These are phyloP conservation scores for Elsinoe batatas DNA, from an alignment of 2,329 filamentous ascomycete species.

Conservation along the genomic window DNA sequence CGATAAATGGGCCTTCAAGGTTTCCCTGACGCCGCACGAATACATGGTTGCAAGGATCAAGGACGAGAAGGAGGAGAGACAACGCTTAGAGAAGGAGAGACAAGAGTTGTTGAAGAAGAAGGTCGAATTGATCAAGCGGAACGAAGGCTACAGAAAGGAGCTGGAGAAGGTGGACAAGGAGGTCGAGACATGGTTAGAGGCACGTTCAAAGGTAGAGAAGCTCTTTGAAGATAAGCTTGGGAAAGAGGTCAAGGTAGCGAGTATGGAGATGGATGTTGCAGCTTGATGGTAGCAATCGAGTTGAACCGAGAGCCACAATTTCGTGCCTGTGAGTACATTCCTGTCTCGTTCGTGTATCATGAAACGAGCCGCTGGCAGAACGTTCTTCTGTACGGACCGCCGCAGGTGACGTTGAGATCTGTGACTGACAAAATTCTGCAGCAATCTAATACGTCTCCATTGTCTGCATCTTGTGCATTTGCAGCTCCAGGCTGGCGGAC, in stretches of 20 bases:
- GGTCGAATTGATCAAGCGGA: constrained; percentile 60
- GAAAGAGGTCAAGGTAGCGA: not conserved
- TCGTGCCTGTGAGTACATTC: not conserved
- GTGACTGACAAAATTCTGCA: too few species aligned
- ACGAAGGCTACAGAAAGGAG: constrained; percentile 90
- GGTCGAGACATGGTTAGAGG: constrained; percentile 87
- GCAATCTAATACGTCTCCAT: too few species aligned
- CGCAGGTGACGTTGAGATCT: too few species aligned
- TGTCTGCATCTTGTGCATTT: too few species aligned
- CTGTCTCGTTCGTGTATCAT: too few species aligned
- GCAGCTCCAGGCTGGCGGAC: too few species aligned
- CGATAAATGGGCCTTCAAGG: constrained; percentile 32
- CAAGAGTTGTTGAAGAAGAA: constrained; percentile 55
- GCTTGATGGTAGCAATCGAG: not conserved
- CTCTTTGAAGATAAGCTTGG: constrained; percentile 15
- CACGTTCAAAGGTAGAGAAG: constrained; percentile 35
- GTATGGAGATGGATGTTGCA: not conserved
- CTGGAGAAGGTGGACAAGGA: constrained; percentile 84
- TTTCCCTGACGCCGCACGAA: constrained; percentile 62
- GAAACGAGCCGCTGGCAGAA: too few species aligned
- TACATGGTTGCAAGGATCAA: constrained; percentile 86
- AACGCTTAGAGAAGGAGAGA: constrained; percentile 74
- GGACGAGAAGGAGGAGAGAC: constrained; percentile 75
- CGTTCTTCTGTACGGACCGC: too few species aligned
- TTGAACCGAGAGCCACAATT: too few species aligned